Evolutionary conservation across 257 asterid species (phyloP).

Genomic region (Solanum boliviense): DNA sequence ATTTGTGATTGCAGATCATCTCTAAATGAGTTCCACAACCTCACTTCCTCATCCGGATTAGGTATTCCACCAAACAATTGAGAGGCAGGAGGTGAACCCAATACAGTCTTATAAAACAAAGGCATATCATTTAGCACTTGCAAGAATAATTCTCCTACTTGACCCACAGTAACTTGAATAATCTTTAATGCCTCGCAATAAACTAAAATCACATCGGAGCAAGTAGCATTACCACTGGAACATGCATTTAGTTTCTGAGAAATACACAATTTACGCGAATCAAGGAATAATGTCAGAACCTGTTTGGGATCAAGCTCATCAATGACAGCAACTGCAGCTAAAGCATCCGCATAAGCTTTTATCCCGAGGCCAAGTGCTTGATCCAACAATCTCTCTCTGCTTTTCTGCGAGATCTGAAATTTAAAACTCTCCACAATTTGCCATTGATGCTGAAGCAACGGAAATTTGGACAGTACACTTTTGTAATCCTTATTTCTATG

Average conservation of each 20-base stretch:
- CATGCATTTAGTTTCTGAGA: conserved; percentile 66
- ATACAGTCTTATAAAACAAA: conserved; percentile 68
- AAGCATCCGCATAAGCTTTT: conserved; percentile 84
- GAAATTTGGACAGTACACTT: conserved; percentile 63
- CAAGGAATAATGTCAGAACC: conserved; percentile 65
- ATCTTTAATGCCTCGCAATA: conserved; percentile 77
- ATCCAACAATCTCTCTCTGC: conserved; percentile 82
- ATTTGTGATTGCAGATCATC: conserved; percentile 69
- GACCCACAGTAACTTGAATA: conserved; percentile 83
- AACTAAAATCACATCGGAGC: conserved; percentile 70
- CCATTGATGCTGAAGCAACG: conserved; percentile 97
- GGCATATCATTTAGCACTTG: conserved; percentile 92
- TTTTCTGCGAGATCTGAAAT: conserved; percentile 85
- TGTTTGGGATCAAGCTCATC: conserved; percentile 86
- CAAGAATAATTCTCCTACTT: conserved; percentile 91
- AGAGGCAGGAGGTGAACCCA: conserved; percentile 93
- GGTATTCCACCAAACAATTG: conserved; percentile 99
- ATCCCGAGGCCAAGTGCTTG: conserved; percentile 50
- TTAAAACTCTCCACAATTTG: conserved; percentile 89
- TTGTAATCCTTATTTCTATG: conserved; percentile 33
- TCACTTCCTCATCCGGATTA: conserved; percentile 84
- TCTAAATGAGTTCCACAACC: conserved; percentile 80
- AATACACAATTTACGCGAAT: conserved; percentile 68
- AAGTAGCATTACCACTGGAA: conserved; percentile 42
- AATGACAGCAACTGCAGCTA: conserved; percentile 76